Evolutionary conservation across 2,329 filamentous ascomycete genomes (phyloP).

Genomic region (Epichloe festucae): DNA sequence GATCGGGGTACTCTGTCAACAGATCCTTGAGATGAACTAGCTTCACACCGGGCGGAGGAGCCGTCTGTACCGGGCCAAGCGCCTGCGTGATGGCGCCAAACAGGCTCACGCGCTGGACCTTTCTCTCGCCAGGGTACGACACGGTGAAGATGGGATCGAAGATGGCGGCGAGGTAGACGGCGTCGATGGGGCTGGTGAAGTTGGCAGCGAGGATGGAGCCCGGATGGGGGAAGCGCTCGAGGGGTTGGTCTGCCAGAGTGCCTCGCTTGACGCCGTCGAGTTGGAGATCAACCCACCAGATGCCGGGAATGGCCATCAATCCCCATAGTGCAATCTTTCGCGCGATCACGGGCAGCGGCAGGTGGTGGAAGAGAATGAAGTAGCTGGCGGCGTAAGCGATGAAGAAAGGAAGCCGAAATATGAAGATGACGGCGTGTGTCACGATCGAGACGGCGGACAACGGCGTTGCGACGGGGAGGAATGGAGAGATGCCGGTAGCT

Average conservation of each 20-base stretch:
- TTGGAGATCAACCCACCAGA: conserved; percentile 98
- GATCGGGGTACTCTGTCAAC: conserved; percentile 52
- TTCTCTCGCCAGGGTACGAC: conserved; percentile 61
- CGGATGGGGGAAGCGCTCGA: conserved; percentile 57
- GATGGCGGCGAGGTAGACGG: conserved; percentile 85
- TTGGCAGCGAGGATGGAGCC: conserved; percentile 78
- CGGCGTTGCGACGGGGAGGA: conserved; percentile 66
- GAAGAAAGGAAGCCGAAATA: conserved; percentile 68
- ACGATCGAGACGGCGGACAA: conserved; percentile 49
- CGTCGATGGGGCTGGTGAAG: conserved; percentile 85
- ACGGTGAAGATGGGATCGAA: conserved; percentile 93
- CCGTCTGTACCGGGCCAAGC: conserved; percentile 44
- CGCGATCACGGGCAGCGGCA: conserved; percentile 48
- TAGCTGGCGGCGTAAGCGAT: conserved; percentile 54
- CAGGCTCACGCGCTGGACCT: conserved; percentile 66
- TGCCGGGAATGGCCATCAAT: conserved; percentile 74
- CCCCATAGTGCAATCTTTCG: conserved; percentile 83
- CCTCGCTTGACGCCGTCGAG: conserved; percentile 93
- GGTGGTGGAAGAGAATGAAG: conserved; percentile 70
- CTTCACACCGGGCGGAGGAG: conserved; percentile 30
- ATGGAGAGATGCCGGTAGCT: conserved; percentile 95
- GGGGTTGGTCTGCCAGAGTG: conserved; percentile 62
- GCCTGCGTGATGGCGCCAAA: conserved; percentile 62
- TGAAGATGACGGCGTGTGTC: conserved; percentile 60
- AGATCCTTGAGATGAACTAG: conserved; percentile 52